These are phyloP conservation scores for Calonectria naviculata DNA, from an alignment of 2,329 filamentous ascomycete species.

Conservation along the genomic window DNA sequence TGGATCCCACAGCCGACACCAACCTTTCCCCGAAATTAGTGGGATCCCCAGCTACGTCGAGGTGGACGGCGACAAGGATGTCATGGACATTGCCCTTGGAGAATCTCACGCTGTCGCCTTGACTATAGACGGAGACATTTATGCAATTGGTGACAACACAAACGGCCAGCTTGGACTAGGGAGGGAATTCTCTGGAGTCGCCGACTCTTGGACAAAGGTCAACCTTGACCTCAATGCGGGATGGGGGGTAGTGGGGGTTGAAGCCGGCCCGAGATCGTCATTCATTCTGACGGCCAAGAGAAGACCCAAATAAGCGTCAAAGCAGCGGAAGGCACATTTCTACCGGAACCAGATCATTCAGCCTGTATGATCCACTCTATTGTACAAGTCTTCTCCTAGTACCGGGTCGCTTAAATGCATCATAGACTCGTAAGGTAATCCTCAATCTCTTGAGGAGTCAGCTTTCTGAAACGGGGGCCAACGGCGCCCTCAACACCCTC, in stretches of 20 bases:
- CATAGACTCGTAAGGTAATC: slow-evolving; percentile 99
- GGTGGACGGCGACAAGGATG: slow-evolving; percentile 59
- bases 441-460: slow-evolving; percentile 98
- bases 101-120: slow-evolving; percentile 69
- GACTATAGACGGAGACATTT: slow-evolving; percentile 60
- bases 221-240: slow-evolving; percentile 39
- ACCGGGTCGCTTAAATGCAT: slow-evolving; percentile 44
- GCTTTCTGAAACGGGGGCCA: slow-evolving; percentile 90
- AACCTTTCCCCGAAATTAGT: slow-evolving; percentile 44
- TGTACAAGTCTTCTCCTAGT: slow-evolving; percentile 54
- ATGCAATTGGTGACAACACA: slow-evolving; percentile 65
- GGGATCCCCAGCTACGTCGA: slow-evolving; percentile 56
- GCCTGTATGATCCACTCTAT: slow-evolving; percentile 58
- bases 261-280: slow-evolving; percentile 60
- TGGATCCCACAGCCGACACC: slow-evolving; percentile 43
- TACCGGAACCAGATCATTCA: slow-evolving; percentile 45
- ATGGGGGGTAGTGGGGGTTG: slow-evolving; percentile 52
- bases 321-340: slow-evolving; percentile 25
- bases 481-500: slow-evolving; percentile 88
- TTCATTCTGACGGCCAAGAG: slow-evolving; percentile 56
- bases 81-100: slow-evolving; percentile 68
- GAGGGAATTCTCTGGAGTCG: slow-evolving; percentile 19
- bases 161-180: slow-evolving; percentile 70
- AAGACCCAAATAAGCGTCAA: slow-evolving; percentile 21
- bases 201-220: slow-evolving; percentile 50